A percentile compares a stretch with the other conserved stretches of the same genome.
Conservation (phyloP, 768 basidiomycete species). For the Myochromella boudieri region DNA sequence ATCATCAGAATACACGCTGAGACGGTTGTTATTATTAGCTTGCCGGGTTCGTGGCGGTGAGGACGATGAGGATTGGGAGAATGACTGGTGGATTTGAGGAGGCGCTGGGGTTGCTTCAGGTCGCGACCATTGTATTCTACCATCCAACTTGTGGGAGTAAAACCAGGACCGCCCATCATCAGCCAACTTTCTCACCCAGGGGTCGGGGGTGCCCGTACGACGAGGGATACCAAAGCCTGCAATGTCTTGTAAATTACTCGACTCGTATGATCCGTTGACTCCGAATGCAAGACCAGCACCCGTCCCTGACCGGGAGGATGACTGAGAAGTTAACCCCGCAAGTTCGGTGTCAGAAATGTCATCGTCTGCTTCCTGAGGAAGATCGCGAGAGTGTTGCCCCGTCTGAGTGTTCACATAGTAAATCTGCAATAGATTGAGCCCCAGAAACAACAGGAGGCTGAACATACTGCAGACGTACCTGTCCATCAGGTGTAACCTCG, state of each 20-base stretch:
- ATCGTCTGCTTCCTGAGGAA: slow-evolving; percentile 74
- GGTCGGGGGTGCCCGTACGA: slow-evolving; percentile 66
- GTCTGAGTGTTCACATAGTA: slow-evolving; percentile 93
- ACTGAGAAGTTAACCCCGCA: slow-evolving; percentile 56
- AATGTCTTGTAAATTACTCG: slow-evolving; percentile 34
- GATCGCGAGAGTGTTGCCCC: slow-evolving; percentile 76
- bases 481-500: slow-evolving; percentile 75
- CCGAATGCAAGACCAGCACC: slow-evolving; percentile 52
- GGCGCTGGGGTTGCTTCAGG: slow-evolving; percentile 54
- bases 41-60: slow-evolving; percentile 28
- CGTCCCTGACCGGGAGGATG: slow-evolving; percentile 54
- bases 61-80: slow-evolving; percentile 13
- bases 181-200: slow-evolving; percentile 79
- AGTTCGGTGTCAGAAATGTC: slow-evolving; percentile 65
- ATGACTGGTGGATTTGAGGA: slow-evolving; percentile 11
- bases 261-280: slow-evolving; percentile 33
- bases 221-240: slow-evolving; percentile 64
- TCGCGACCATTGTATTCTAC: slow-evolving; percentile 65
- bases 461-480: slow-evolving; percentile 48
- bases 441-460: background rate
- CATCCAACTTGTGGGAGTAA: slow-evolving; percentile 72
- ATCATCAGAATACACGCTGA: slow-evolving; percentile 78
- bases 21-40: slow-evolving; percentile 37
- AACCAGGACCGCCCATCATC: slow-evolving; percentile 84
- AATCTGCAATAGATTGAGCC: slow-evolving; percentile 53